Base-by-base conservation (phyloP, 2,329 filamentous ascomycete genomes). In the Aaosphaeria pasadenensis region DNA sequence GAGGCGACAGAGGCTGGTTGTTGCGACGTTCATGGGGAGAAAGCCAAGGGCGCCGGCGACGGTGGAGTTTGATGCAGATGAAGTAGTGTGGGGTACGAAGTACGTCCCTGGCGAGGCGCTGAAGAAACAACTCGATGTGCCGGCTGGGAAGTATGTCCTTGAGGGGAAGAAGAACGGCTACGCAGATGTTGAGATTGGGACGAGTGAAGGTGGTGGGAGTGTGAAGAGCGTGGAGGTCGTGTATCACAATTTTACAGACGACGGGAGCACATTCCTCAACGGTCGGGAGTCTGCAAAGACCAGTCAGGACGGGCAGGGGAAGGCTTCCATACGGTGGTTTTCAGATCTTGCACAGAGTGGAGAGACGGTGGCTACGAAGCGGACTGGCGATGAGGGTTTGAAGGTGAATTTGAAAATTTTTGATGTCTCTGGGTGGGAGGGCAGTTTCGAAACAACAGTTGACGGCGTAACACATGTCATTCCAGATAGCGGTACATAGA, bases 1-100 rank as follows among this genome's bases (percentile, higher is more conserved):
- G 1, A 62, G 71, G 5, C 62, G 58, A 5, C 59, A 68, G 28
- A 69, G 74, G 3, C 41, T 74, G 2, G 74, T 77, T 69, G 24
- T 77, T 4, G 74, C 74, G 1, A 55, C 54, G 11, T 60, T 73
- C 3, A 70, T 63, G 1, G 62, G 52, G 40, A 65, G 72, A 6
- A 33, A 61, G 36, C 68, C 70, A 7, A 45, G 58, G 7, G 31
- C 41, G 1, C 43, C 51, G 0, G 46, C 46, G 3, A 32, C 53
- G 1, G 59, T 71, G 1, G 50, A 54, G 7, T 35, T 52, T 1
- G 50, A 65, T 7, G 48, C 64, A 0, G 63, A 71, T 42, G 36
- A 33, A 4, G 57, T 71, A 24, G 65, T 67, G 0, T 71, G 69
- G 69, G 69, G 57, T 5, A 63, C 49, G 3, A 58, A 57, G 30